Percentiles rank a stretch among this genome's conserved stretches.
Conservation (phyloP, 306 rosid genomes). For the Coriaria nepalensis region DNA sequence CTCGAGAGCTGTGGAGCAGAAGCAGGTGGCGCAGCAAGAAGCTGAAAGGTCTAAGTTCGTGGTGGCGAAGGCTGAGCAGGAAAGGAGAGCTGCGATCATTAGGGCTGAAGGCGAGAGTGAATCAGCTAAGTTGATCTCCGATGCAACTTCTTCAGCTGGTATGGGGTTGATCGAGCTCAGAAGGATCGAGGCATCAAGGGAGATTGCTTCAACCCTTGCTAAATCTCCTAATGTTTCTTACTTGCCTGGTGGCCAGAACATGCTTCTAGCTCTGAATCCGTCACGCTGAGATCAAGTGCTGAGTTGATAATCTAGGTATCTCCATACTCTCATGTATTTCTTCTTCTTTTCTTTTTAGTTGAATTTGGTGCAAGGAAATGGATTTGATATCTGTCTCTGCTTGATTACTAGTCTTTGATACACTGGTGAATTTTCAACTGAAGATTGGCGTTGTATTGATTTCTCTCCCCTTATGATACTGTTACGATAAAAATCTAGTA, state of each 20-base stretch:
- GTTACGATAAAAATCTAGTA: too few species aligned
- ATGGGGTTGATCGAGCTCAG: slow-evolving; percentile 68
- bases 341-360: too few species aligned
- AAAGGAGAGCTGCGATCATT: slow-evolving; percentile 78
- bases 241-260: slow-evolving; percentile 40
- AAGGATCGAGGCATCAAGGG: slow-evolving; percentile 87
- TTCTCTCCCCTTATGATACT: too few species aligned
- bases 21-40: slow-evolving; percentile 98
- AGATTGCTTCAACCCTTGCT: slow-evolving; percentile 59
- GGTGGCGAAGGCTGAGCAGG: slow-evolving; percentile 93
- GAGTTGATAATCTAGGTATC: slow-evolving; percentile 25
- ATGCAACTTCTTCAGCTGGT: slow-evolving; percentile 58
- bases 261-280: slow-evolving; percentile 61
- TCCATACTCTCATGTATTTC: too few species aligned
- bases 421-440: too few species aligned
- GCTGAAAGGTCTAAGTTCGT: slow-evolving; percentile 87
- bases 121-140: slow-evolving; percentile 76
- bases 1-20: slow-evolving; percentile 81
- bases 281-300: too few species aligned
- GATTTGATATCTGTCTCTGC: too few species aligned
- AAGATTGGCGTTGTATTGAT: too few species aligned
- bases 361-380: too few species aligned
- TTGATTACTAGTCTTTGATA: too few species aligned
- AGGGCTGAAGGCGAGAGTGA: slow-evolving; percentile 91
- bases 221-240: slow-evolving; percentile 77